phyloP scores from a whole-genome alignment of 768 basidiomycete species.

The Mycena chlorophos region DNA sequence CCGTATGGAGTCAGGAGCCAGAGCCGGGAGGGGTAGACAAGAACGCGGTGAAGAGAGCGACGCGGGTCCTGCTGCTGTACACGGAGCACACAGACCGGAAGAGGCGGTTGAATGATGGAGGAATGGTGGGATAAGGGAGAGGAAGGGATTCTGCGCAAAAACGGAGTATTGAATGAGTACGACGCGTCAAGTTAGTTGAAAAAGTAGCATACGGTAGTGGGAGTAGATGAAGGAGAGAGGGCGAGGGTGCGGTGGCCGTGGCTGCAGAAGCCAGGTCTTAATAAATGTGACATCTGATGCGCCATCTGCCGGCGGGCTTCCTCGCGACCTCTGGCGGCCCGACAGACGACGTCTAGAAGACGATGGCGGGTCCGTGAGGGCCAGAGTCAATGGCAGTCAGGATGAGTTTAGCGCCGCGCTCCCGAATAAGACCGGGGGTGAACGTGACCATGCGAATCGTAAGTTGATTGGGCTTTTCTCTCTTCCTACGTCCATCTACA shows the following conservation, averaged over 20 bases:
- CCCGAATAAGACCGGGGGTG: neutral
- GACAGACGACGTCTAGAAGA: too few relatives aligned
- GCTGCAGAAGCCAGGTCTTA: too few relatives aligned
- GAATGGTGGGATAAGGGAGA: constrained; percentile 1
- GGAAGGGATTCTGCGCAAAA: constrained; percentile 3
- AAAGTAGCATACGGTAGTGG: neutral
- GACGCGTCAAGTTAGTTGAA: neutral
- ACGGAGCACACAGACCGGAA: neutral
- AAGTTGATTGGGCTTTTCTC: neutral
- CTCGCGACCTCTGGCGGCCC: too few relatives aligned
- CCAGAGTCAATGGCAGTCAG: too few relatives aligned
- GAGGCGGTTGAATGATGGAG: neutral
- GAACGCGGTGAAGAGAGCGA: neutral
- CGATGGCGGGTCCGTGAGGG: neutral
- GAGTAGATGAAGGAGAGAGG: too few relatives aligned
- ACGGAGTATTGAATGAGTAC: constrained; percentile 7
- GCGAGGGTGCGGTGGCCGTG: too few relatives aligned
- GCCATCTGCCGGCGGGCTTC: too few relatives aligned
- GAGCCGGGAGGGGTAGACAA: constrained; percentile 4
- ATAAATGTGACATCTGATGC: too few relatives aligned
- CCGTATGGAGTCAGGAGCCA: constrained; percentile 12
- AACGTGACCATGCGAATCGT: neutral
- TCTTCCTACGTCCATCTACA: constrained; percentile 15
- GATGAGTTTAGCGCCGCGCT: neutral
- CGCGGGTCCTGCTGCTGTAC: neutral